Evolutionary conservation across 2,329 filamentous ascomycete species (phyloP).

Genomic region (Dactylellina haptotyla): DNA sequence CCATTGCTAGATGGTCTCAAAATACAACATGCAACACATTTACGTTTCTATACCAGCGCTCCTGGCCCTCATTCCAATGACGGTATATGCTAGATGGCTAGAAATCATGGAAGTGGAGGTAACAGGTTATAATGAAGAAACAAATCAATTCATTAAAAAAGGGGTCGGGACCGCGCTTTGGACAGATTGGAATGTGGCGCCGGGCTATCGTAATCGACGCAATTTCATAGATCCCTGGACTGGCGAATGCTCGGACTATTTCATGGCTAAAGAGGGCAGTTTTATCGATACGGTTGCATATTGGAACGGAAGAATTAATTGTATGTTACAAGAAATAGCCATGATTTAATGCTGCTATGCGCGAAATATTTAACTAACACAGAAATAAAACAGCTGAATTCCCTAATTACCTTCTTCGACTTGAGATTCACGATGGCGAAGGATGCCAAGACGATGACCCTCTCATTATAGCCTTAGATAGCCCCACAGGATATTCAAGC

Average conservation of each 20-base stretch:
- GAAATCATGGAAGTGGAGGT: neutral
- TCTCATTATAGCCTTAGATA: constrained; percentile 17
- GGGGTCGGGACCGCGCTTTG: neutral
- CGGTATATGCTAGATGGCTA: constrained; percentile 27
- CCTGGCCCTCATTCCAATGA: neutral
- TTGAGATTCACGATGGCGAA: constrained; percentile 36
- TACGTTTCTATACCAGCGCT: neutral
- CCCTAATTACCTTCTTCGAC: constrained; percentile 7
- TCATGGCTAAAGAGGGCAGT: constrained; percentile 1
- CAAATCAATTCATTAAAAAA: neutral
- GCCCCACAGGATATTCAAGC: neutral
- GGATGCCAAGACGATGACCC: constrained; percentile 36
- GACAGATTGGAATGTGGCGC: constrained; percentile 20
- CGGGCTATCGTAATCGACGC: neutral
- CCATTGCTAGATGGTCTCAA: neutral
- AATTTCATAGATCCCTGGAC: constrained; percentile 10
- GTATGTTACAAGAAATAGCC: constrained; percentile 14
- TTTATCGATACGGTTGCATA: constrained; percentile 10
- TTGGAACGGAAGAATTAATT: constrained; percentile 21
- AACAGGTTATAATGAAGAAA: neutral
- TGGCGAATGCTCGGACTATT: constrained; percentile 29
- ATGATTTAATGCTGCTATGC: too few relatives aligned
- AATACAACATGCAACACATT: constrained; percentile 45
- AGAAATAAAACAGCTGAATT: neutral
- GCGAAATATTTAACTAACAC: too few relatives aligned